Percentiles rank a stretch among this genome's conserved stretches.
Conservation (phyloP, 148 eudicot species). For the Chenopodium formosanum region DNA sequence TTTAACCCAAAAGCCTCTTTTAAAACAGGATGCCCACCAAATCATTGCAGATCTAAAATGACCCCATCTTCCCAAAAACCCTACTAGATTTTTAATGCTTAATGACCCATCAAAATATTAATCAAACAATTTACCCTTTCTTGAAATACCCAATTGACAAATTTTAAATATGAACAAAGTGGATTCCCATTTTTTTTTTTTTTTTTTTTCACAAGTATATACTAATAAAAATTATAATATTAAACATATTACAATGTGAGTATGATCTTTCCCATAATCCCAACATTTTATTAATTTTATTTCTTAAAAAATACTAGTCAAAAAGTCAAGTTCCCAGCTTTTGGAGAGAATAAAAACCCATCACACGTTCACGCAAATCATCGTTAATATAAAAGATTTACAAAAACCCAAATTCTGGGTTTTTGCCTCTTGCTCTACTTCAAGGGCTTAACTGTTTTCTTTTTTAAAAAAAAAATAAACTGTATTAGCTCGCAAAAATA, state of each 20-base stretch:
- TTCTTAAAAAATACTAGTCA: slow-evolving; percentile 20
- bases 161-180: slow-evolving; percentile 9
- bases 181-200: neutral
- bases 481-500: neutral
- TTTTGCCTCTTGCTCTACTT: slow-evolving; percentile 20
- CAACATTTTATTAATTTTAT: neutral
- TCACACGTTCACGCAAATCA: slow-evolving; percentile 29
- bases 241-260: slow-evolving; percentile 8
- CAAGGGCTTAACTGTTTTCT: slow-evolving; percentile 10
- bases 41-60: slow-evolving; percentile 24
- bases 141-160: slow-evolving; percentile 23
- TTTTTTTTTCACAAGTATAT: neutral
- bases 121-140: slow-evolving; percentile 14
- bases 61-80: slow-evolving; percentile 15
- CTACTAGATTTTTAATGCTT: slow-evolving; percentile 7
- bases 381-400: slow-evolving; percentile 6
- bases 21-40: slow-evolving; percentile 16
- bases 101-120: slow-evolving; percentile 13
- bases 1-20: neutral
- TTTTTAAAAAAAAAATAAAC: neutral
- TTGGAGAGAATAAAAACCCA: slow-evolving; percentile 21
- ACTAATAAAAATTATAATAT: neutral
- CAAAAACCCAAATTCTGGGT: slow-evolving; percentile 16
- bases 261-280: slow-evolving; percentile 24
- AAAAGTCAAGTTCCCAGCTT: slow-evolving; percentile 37